Evolutionary conservation across 2,329 filamentous ascomycete species (phyloP).

Genomic region (Calonectria ilicicola): DNA sequence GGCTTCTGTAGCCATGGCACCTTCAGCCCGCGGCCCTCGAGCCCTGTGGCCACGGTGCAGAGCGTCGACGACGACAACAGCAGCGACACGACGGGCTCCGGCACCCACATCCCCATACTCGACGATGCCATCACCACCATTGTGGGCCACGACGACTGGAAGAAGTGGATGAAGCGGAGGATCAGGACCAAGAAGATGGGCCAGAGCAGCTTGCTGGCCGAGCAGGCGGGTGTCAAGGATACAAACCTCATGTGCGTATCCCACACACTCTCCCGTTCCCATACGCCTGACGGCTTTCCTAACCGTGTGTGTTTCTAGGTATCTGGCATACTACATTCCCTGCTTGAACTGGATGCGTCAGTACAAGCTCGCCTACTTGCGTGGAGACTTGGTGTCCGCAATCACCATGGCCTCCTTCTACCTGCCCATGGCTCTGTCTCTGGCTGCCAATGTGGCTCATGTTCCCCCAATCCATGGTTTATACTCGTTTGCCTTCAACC

Average conservation of each 20-base stretch:
- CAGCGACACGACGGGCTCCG: constrained; percentile 48
- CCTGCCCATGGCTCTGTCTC: constrained; percentile 94
- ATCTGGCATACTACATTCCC: constrained; percentile 92
- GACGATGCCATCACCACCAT: constrained; percentile 54
- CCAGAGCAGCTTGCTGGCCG: constrained; percentile 78
- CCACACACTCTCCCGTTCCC: background rate
- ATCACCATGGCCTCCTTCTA: constrained; percentile 99
- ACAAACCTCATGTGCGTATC: constrained; percentile 77
- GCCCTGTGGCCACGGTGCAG: constrained; percentile 53
- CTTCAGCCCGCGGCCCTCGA: constrained; percentile 76
- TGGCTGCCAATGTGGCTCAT: constrained; percentile 92
- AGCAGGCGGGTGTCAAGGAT: constrained; percentile 79
- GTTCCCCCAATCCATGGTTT: constrained; percentile 93
- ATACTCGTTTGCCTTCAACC: constrained; percentile 94
- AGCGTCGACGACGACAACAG: constrained; percentile 45
- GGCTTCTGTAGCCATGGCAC: constrained; percentile 78
- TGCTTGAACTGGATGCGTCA: constrained; percentile 91
- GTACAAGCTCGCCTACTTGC: constrained; percentile 84
- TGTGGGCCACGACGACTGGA: constrained; percentile 59
- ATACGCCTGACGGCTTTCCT: constrained; percentile 20
- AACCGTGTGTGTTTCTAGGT: constrained; percentile 63
- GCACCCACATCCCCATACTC: constrained; percentile 50
- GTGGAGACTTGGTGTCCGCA: constrained; percentile 88
- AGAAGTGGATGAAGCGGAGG: constrained; percentile 61
- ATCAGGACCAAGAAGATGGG: constrained; percentile 76